A percentile compares a stretch with the other conserved stretches of the same genome.
Evolutionary conservation across 306 rosid genomes (phyloP).

Genomic region (Citrullus colocynthis): DNA sequence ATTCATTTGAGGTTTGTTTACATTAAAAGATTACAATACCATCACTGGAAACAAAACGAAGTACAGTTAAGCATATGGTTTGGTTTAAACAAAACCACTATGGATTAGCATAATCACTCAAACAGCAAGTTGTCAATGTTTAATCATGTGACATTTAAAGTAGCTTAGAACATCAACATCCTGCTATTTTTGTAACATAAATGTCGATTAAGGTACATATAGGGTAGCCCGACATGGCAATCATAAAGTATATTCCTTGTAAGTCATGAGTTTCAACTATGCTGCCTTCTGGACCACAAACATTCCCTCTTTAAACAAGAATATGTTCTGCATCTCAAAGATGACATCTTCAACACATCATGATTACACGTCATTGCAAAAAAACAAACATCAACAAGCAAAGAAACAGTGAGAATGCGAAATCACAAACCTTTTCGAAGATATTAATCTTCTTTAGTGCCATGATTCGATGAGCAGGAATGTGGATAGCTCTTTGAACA

Average conservation of each 20-base stretch:
- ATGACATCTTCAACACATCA: constrained; percentile 1
- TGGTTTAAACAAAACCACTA: background rate
- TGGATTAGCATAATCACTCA: background rate
- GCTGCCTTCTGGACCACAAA: background rate
- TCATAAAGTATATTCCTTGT: background rate
- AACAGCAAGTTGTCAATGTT: background rate
- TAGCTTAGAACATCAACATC: background rate
- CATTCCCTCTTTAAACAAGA: background rate
- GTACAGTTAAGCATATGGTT: background rate
- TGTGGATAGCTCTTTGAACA: constrained; percentile 93
- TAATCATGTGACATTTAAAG: background rate
- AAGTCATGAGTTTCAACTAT: background rate
- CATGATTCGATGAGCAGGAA: constrained; percentile 69
- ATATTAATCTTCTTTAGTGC: constrained; percentile 91
- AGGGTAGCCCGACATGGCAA: background rate
- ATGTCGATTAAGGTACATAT: background rate
- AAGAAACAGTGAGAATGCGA: background rate
- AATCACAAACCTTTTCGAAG: constrained; percentile 65
- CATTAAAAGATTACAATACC: background rate
- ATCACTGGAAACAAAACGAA: background rate
- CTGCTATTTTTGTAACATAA: background rate
- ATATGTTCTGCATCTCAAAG: background rate
- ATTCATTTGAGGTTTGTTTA: background rate
- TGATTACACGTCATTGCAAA: background rate
- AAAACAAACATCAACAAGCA: background rate